Conservation (phyloP, 495 filamentous ascomycete genomes). For the Echria macrotheca region DNA sequence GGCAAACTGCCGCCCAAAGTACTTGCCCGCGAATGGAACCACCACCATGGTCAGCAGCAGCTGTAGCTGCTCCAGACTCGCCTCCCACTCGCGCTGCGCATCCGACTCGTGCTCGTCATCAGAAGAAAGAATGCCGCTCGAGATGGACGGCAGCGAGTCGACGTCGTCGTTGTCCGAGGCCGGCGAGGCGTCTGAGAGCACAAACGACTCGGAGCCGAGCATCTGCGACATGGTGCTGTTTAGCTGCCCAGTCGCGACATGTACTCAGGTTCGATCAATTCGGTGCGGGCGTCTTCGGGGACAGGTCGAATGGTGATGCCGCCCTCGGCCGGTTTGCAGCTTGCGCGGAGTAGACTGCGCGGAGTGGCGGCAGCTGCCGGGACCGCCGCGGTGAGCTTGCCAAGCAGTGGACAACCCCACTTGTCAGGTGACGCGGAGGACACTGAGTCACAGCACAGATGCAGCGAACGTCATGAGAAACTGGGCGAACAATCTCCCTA, state of each 20-base stretch:
- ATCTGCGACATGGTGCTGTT: conserved; percentile 30
- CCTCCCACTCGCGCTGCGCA: conserved; percentile 90
- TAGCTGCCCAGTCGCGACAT: too few species aligned
- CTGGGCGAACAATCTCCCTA: neutral
- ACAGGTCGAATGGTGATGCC: too few species aligned
- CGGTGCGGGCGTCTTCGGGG: too few species aligned
- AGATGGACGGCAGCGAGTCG: conserved; percentile 72
- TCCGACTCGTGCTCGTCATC: conserved; percentile 61
- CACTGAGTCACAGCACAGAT: conserved; percentile 26
- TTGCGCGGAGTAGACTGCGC: too few species aligned
- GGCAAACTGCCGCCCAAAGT: conserved; percentile 84
- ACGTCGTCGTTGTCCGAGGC: conserved; percentile 58
- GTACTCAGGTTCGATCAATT: too few species aligned
- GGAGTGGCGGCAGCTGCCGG: conserved; percentile 13
- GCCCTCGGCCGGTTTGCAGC: too few species aligned
- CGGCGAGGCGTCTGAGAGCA: conserved; percentile 36
- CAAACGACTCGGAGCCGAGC: conserved; percentile 38
- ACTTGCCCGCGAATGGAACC: conserved; percentile 89
- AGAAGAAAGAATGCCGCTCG: conserved; percentile 54
- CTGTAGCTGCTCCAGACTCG: conserved; percentile 87
- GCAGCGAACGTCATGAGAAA: conserved; percentile 24
- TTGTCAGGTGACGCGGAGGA: conserved; percentile 31
- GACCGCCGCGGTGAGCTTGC: conserved; percentile 8
- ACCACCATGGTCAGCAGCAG: conserved; percentile 87
- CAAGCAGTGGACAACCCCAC: conserved; percentile 13